Evolutionary conservation across 352 stramenopile species (phyloP), one percentile per base, ranked within the genome.

Genomic region (Pythium grandisporangium): DNA sequence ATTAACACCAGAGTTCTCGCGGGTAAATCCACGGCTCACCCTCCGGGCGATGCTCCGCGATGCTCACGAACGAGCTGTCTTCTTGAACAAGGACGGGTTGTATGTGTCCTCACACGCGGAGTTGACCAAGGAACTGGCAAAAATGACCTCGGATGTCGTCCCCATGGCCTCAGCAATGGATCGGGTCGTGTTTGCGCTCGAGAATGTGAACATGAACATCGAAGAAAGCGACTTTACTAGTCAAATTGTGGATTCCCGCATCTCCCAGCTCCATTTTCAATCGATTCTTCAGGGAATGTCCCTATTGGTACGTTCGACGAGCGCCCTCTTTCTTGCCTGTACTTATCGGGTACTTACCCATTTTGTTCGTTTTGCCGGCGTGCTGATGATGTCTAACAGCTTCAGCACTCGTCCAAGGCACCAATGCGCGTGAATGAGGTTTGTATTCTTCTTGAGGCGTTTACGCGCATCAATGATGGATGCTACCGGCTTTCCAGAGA

Each of bases 151-250:
- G 0, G 67, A 83, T 39, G 62, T 52, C 2, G 39, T 65, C 2
- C 67, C 42, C 30, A 59, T 63, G 17, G 58, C 58, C n/a, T 68
- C 64, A 3, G 52, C 54, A 2, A 78, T 63, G 16, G 79, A 87
- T 33, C 74, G 67, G 41, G 51, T 84, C 21, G 58, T 78, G 16
- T 88, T 91, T 51, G 59, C 70, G 2, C 51, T 91, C 12, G 74
- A 91, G 16, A 85, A 70, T 35, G 63, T 88, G 46, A 84, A 73
- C 43, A 71, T 79, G 50, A 87, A 82, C 41, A 64, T 86, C 22
- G 58, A 80, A 38, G 58, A 63, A 10, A 55, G 66, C 25, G 70
- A 91, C 48, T 88, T 91, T 42, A 34, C 51, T 1, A 56, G 57
- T 1, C 78, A 71, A 29, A 25, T 42, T 6, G 61, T 79, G 22